Evolutionary conservation across 768 basidiomycete species (phyloP), one percentile per base, ranked within the genome.

Genomic region (Hericium rajendrae): DNA sequence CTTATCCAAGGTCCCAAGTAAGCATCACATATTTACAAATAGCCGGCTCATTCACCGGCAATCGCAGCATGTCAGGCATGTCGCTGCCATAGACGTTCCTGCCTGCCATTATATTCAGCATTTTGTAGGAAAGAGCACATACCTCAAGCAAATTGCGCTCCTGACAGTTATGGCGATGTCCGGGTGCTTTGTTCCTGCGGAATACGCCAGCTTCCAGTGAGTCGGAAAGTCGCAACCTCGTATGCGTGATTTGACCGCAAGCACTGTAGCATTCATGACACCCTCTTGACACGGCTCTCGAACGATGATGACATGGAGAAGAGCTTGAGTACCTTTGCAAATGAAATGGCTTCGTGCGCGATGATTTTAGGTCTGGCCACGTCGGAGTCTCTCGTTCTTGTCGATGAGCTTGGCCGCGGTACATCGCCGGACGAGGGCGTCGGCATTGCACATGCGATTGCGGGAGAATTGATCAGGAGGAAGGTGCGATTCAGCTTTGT

Each of bases 231-330:
- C 26, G 16, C 22, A n/a, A 54, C 10, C 24, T 18, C 8, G 18
- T 58, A 16, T 13, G 4, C 41, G 59, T n/a, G 48, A 46, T 41
- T 4, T 20, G 9, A 24, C 10, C 37, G 32, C 8, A 10, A 9
- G 32, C 26, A 18, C 59, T 28, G 26, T 52, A 91, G 88, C 28
- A 76, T 93, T 2, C 88, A 94, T 59, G 91, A 95, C 60, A 79
- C 85, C 0, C 76, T 98, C 4, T 77, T 98, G 24, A 88, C 85
- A 0, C 83, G 95, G 2, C 74, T 99, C 16, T 95, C 92, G 0
- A 97, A 98, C 63, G 94, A 98, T 61, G 94, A 97, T 65, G 86
- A 92, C 63, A 79, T 94, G 66, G 92, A 95, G 69, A 87, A 84
- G 66, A 88, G 80, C 48, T 69, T 98, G 24, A 97, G 94, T 62